Evolutionary conservation across 2,329 filamentous ascomycete genomes (phyloP), one percentile per base, ranked within the genome.

Genomic region (Penicillium corylophilum): DNA sequence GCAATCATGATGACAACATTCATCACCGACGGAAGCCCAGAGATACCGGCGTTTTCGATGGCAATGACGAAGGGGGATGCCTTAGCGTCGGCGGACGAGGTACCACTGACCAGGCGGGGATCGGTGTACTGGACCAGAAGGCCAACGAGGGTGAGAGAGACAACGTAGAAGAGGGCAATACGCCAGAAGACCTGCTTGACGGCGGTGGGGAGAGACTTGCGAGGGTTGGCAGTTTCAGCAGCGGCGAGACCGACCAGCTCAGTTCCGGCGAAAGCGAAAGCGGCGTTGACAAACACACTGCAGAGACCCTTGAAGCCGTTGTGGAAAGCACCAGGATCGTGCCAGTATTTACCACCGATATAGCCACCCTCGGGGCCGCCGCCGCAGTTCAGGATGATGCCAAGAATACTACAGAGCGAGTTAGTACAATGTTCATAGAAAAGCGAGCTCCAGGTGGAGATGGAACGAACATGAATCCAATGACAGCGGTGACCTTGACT

Each of bases 161-260:
- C 84, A 44, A 96, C 80, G 74, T 96, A 96, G 76, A 96, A 96
- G 50, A 95, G 79, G 3, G 85, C 84, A 66, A 96, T 95, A 64
- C 92, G 87, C 91, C 92, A 96, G 72, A 96, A 96, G 20, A 96
- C 90, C 70, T 95, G 91, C 74, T 95, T 95, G 64, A 95, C 85
- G 12, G 92, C 92, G 0, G 85, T 90, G 0, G 92, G 92, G 0
- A 96, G 79, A 1, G 87, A 89, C 67, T 94, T 82, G 51, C 76
- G 72, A 31, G 82, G 82, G 56, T 84, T 81, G 18, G 72, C 72
- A 9, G 81, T 80, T 66, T 84, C 82, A 20, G 82, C 82, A 35
- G 82, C 81, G 22, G 81, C 80, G 40, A 85, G 71, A 64, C 82
- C 83, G 39, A 84, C 80, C 33, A 86, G 71, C 67, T 86, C 83